Evolutionary conservation across 768 basidiomycete genomes (phyloP).

Genomic region (Hirschioporus abietinus): DNA sequence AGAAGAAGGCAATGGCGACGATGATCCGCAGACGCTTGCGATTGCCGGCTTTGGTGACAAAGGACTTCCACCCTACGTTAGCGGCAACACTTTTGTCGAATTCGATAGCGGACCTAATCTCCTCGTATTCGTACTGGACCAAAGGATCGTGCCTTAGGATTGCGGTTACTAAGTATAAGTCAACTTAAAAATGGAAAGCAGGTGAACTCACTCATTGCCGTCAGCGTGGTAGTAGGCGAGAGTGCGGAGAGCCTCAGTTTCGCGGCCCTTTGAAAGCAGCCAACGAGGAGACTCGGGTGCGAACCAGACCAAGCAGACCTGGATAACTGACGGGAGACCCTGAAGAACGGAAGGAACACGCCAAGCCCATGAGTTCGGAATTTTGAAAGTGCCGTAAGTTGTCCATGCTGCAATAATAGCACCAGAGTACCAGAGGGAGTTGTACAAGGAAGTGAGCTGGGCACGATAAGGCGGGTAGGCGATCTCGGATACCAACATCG

Average conservation of each 20-base stretch:
- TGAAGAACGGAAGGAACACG: slow-evolving; percentile 78
- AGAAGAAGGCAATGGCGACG: slow-evolving; percentile 75
- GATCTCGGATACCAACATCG: slow-evolving; percentile 79
- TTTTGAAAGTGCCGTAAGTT: slow-evolving; percentile 75
- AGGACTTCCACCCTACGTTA: slow-evolving; percentile 64
- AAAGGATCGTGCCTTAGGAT: slow-evolving; percentile 50
- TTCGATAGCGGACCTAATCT: slow-evolving; percentile 74
- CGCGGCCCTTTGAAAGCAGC: slow-evolving; percentile 69
- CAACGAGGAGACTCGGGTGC: slow-evolving; percentile 83
- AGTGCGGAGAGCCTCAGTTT: slow-evolving; percentile 59
- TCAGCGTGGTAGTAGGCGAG: slow-evolving; percentile 84
- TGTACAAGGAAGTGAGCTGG: slow-evolving; percentile 71
- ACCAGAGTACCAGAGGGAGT: slow-evolving; percentile 85
- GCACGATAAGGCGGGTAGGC: slow-evolving; percentile 81
- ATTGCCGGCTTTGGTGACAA: slow-evolving; percentile 67
- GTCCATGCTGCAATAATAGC: slow-evolving; percentile 78
- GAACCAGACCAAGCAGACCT: slow-evolving; percentile 62
- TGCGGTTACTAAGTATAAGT: neutral
- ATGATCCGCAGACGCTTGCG: slow-evolving; percentile 72
- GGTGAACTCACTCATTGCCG: slow-evolving; percentile 46
- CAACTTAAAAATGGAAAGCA: slow-evolving; percentile 15
- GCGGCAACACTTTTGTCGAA: slow-evolving; percentile 57
- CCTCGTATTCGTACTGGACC: slow-evolving; percentile 68
- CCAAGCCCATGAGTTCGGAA: slow-evolving; percentile 71
- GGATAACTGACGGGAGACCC: slow-evolving; percentile 60